Evolutionary conservation across 805 yeast species (phyloP).

Genomic region (Saccharomyces kudriavzevii): DNA sequence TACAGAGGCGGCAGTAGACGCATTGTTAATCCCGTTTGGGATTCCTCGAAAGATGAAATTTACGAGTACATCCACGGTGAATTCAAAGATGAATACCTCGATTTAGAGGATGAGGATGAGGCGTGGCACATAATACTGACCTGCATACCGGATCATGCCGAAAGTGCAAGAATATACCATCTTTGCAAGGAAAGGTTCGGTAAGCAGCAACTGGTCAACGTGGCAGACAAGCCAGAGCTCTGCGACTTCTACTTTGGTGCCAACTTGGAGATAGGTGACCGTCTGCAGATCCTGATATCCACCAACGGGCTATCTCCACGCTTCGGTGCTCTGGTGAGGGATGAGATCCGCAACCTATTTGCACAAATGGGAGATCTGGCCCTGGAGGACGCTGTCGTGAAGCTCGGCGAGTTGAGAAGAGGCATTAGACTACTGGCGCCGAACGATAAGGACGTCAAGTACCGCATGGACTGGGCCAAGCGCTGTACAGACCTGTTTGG

Average conservation of each 20-base stretch:
- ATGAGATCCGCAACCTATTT: constrained; percentile 17
- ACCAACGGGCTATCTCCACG: constrained; percentile 30
- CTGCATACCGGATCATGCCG: constrained; percentile 22
- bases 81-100: constrained; percentile 13
- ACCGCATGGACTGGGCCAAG: constrained; percentile 29
- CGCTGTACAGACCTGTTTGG: constrained; percentile 27
- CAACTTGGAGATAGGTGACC: constrained; percentile 11
- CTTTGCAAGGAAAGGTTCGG: constrained; percentile 20
- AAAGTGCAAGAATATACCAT: constrained; percentile 19
- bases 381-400: constrained; percentile 18
- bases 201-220: constrained; percentile 26
- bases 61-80: constrained; percentile 12
- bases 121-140: constrained; percentile 26
- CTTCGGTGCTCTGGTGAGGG: constrained; percentile 25
- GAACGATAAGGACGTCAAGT: constrained; percentile 13
- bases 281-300: constrained; percentile 21
- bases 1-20: background rate
- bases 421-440: constrained; percentile 13
- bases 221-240: constrained; percentile 30
- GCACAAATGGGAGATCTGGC: constrained; percentile 8
- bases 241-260: constrained; percentile 33
- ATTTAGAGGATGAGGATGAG: constrained; percentile 9
- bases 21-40: constrained; percentile 12
- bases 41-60: constrained; percentile 4
- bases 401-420: constrained; percentile 20